Conservation (phyloP, 2,329 filamentous ascomycete species). For the Emergomyces pasteurianus region DNA sequence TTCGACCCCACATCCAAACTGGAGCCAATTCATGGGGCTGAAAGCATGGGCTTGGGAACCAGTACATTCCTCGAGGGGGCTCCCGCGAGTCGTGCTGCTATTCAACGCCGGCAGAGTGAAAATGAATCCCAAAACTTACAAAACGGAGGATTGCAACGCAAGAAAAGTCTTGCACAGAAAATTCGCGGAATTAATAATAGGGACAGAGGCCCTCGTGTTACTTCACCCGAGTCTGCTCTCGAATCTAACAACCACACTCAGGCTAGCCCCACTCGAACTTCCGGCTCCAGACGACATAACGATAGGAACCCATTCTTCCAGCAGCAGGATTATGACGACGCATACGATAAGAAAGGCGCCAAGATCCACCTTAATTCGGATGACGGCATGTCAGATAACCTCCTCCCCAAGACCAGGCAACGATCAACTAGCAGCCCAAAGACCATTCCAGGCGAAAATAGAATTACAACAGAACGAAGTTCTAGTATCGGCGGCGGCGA, state of each 20-base stretch:
- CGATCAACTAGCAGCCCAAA: conserved; percentile 50
- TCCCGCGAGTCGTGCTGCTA: conserved; percentile 68
- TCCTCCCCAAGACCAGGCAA: conserved; percentile 18
- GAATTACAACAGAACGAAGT: conserved; percentile 19
- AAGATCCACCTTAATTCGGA: conserved; percentile 43
- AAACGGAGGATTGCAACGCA: conserved; percentile 58
- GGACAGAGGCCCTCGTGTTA: conserved; percentile 45
- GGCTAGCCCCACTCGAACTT: conserved; percentile 19
- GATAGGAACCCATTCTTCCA: conserved; percentile 66
- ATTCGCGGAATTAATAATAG: conserved; percentile 70
- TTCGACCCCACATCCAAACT: conserved; percentile 59
- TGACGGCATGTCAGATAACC: conserved; percentile 13
- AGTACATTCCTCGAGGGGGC: conserved; percentile 94
- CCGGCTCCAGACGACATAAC: conserved; percentile 24
- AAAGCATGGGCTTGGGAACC: conserved; percentile 74
- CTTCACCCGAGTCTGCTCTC: conserved; percentile 40
- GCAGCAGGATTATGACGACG: conserved; percentile 55
- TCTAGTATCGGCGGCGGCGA: conserved; percentile 3
- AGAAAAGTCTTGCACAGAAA: conserved; percentile 89
- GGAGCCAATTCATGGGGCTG: conserved; percentile 69
- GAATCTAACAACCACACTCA: conserved; percentile 11
- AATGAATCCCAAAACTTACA: conserved; percentile 38
- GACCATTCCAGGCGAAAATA: conserved; percentile 29
- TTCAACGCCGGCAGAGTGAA: conserved; percentile 63
- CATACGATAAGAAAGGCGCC: conserved; percentile 52